Evolutionary conservation across 192 early-diverging fungal genomes (phyloP).

Genomic region (Umbelopsis sp.): DNA sequence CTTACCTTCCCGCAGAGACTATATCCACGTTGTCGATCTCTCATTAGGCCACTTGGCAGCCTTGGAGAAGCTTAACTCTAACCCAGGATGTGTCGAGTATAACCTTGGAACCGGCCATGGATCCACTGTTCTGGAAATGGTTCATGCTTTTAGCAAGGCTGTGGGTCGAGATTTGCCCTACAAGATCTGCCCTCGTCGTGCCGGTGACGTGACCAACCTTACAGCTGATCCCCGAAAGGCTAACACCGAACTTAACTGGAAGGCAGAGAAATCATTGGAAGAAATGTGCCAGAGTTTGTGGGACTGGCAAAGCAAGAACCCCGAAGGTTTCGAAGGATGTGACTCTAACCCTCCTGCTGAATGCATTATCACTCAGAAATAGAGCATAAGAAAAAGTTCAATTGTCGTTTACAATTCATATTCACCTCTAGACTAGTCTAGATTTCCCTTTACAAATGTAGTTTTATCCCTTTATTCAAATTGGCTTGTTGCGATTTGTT

Average conservation of each 20-base stretch:
- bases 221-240: conserved; percentile 78
- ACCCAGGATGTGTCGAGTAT: conserved; percentile 68
- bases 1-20: conserved; percentile 72
- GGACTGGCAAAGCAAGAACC: conserved; percentile 75
- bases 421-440: neutral
- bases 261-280: conserved; percentile 55
- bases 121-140: conserved; percentile 90
- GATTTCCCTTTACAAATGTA: no score
- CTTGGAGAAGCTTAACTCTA: conserved; percentile 69
- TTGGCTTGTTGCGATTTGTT: no score
- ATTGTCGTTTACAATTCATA: neutral
- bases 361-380: conserved; percentile 13
- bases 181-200: conserved; percentile 62
- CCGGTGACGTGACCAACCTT: conserved; percentile 85
- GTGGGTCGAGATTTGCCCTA: conserved; percentile 84
- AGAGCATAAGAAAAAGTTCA: neutral
- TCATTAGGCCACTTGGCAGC: conserved; percentile 89
- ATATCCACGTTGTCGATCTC: conserved; percentile 96
- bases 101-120: conserved; percentile 92
- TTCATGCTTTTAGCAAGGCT: conserved; percentile 80
- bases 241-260: conserved; percentile 61
- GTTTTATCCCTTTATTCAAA: no score
- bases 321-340: conserved; percentile 57
- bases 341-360: conserved; percentile 31
- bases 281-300: conserved; percentile 73